These are phyloP conservation scores for Candida mesenterica DNA, from an alignment of 1,139 yeast genomes.

Conservation along the genomic window DNA sequence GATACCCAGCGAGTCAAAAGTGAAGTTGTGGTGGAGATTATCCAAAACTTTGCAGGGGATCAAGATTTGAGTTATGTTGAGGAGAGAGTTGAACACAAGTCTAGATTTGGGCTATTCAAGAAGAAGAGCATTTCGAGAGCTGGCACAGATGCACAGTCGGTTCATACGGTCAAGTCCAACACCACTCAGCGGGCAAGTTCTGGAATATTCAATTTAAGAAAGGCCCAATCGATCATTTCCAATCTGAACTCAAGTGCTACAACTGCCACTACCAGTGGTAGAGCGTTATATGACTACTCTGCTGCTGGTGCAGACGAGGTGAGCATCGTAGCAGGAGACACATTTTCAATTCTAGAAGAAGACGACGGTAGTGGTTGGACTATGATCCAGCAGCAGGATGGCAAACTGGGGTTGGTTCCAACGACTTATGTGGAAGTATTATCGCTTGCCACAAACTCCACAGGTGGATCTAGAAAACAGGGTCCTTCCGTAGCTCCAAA, in stretches of 20 bases:
- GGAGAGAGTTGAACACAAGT: constrained; percentile 48
- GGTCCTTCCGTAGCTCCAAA: constrained; percentile 86
- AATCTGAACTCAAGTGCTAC: constrained; percentile 12
- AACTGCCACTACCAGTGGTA: constrained; percentile 21
- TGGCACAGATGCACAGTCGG: constrained; percentile 26
- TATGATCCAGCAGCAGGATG: constrained; percentile 43
- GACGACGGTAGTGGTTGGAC: constrained; percentile 99
- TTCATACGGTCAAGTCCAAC: constrained; percentile 29
- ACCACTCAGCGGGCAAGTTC: constrained; percentile 22
- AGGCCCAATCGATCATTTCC: constrained; percentile 25
- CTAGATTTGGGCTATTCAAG: constrained; percentile 52
- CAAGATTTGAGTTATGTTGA: constrained; percentile 57
- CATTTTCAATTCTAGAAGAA: constrained; percentile 52
- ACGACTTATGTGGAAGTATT: constrained; percentile 70
- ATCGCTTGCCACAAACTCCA: constrained; percentile 2
- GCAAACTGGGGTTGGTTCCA: constrained; percentile 76
- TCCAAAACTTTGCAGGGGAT: constrained; percentile 82
- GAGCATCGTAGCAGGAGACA: constrained; percentile 59
- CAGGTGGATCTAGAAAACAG: constrained; percentile 40
- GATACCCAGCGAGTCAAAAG: constrained; percentile 72
- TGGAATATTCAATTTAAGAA: constrained; percentile 40
- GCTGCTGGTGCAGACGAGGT: constrained; percentile 79
- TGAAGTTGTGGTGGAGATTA: constrained; percentile 88
- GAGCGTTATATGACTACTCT: constrained; percentile 65
- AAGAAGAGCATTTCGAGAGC: constrained; percentile 14